Base-by-base conservation (phyloP, 768 basidiomycete species). In the Psilocybe sp. region DNA sequence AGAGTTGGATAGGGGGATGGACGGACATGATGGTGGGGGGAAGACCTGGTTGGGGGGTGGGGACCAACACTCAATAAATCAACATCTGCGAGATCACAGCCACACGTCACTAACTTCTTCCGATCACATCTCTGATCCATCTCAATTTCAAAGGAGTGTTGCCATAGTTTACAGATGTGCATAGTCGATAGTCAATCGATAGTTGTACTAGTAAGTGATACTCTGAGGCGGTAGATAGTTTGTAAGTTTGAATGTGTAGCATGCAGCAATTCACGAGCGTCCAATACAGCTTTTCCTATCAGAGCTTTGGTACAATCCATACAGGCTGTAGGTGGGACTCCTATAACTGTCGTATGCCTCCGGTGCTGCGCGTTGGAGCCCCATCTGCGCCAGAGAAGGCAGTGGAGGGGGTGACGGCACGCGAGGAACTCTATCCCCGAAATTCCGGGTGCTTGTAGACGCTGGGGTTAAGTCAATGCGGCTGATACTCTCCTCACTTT, bases 311-410 rank as follows among this genome's bases (percentile, higher is more conserved):
- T 90, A 90, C 55, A 89, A 56, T 36, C 85, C 85, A 60, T 86
- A 91, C 48, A 92, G 79, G 62, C 89, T 92, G 57, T 91, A 91
- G 5, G 89, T 91, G 14, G 89, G 87, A 59, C 89, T 89, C 53
- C 82, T 74, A 53, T 91, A 90, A 42, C 79, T 80, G 5, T 72
- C 78, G 64, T 78, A 87, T 3, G 75, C 82, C 46, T 83, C 78
- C 4, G 80, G 77, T 49, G 86, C 79, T 2, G 69, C 65, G 52
- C 86, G 84, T 40, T 80, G 76, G 60, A 90, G 62, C 43, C 78
- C 88, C 87, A 91, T 87, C 66, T 90, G 89, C 8, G 86, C 72
- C 46, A 91, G 64, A 19, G 87, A 87, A 10, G 87, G 88, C 37
- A 89, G 62, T 16, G 81, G 77, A 13, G 86, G 86, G 2, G 89